Evolutionary conservation across 108 stramenopile species (phyloP), one percentile per base, ranked within the genome.

Genomic region (Nitzschia sp.): DNA sequence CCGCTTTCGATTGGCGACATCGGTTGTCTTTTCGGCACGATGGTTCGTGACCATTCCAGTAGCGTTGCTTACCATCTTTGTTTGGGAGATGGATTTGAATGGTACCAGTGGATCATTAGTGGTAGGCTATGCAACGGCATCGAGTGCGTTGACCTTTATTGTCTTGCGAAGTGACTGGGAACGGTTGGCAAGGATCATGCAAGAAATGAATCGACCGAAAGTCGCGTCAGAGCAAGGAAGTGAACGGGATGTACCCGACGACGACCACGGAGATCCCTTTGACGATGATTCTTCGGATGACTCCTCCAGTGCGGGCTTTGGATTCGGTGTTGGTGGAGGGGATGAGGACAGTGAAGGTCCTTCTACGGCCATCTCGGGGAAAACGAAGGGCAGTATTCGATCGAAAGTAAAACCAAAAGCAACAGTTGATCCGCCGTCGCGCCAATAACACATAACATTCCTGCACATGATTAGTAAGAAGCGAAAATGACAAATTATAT

Each of bases 1-100:
- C 2, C 54, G 85, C 62, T 85, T 80, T 38, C 71, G 66, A 30
- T 38, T 89, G 33, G 85, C 85, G 19, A 86, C 85, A 2, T 58
- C 58, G 30, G 70, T 81, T 19, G 71, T 76, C 34, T 74, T 82
- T 36, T 35, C 75, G 1, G 77, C 76, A 23, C 72, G 80, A 28
- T 84, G 83, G 69, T 23, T 80, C 5, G 68, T 86, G 1, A 83
- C 88, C 29, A 69, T 89, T 53, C 88, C 88, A 9, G n/a, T 84
- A 9, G 82, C 81, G 5, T 52, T 73, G n/a, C n/a, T 80, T 27
- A 69, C 60, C 44, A 79, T 76, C 15, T 75, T 69, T 44, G 79
- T 46, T 23, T 69, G 74, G 46, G 45, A 63, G 2, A 71, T 76
- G 17, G 80, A 86, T 52, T 50, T 86, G 44, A 54, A 64, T 41